Conservation (phyloP, 495 filamentous ascomycete genomes). For the Penicillium herquei region DNA sequence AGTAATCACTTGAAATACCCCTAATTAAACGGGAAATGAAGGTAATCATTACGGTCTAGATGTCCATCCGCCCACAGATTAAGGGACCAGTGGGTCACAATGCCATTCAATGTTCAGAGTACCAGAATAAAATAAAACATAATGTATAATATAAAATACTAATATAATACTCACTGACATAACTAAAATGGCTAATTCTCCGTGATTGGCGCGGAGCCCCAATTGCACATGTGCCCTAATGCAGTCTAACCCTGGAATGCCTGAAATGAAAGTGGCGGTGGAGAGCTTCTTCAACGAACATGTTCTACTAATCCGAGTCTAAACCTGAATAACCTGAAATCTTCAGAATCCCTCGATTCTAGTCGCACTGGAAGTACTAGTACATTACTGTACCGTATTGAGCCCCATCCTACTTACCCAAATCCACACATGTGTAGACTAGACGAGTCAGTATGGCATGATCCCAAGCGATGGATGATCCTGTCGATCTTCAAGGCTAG, state of each 20-base stretch:
- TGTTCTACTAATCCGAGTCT: background rate
- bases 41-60: background rate
- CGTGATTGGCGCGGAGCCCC: constrained; percentile 25
- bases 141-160: background rate
- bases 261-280: constrained; percentile 2
- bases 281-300: constrained; percentile 14
- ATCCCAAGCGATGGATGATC: too few relatives aligned
- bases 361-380: too few relatives aligned
- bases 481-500: too few relatives aligned
- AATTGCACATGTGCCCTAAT: constrained; percentile 15
- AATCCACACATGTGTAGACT: too few relatives aligned
- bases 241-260: constrained; percentile 3
- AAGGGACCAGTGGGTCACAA: constrained; percentile 23
- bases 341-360: too few relatives aligned
- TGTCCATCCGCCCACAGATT: constrained; percentile 15
- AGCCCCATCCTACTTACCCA: too few relatives aligned
- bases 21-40: too few relatives aligned
- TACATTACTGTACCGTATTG: too few relatives aligned
- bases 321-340: background rate
- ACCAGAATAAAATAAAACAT: background rate
- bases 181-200: constrained; percentile 8
- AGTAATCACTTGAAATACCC: too few relatives aligned
- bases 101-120: background rate
- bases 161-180: too few relatives aligned
- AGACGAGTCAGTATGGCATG: too few relatives aligned